Evolutionary conservation across 164 flowering plant species (phyloP).

Genomic region (Nymphaea colorata): DNA sequence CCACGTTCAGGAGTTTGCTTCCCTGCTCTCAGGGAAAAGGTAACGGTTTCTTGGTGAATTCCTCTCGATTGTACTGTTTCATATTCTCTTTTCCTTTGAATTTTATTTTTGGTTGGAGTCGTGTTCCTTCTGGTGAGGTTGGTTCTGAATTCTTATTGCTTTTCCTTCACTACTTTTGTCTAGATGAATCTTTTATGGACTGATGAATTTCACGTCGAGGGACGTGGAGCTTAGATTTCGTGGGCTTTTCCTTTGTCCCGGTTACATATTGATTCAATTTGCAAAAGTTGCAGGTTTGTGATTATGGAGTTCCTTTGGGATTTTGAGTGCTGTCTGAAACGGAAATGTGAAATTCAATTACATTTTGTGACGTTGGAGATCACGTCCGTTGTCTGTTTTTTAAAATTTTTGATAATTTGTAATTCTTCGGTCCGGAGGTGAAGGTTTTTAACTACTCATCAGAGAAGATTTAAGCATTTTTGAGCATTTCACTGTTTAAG

Average conservation of each 20-base stretch:
- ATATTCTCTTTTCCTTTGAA: not conserved
- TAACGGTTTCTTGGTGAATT: not conserved
- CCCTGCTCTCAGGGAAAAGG: not conserved
- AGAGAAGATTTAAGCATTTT: too few species aligned
- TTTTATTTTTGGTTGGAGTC: not conserved
- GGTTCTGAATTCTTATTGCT: not conserved
- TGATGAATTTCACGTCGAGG: not conserved
- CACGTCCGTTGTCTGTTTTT: too few species aligned
- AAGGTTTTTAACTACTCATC: too few species aligned
- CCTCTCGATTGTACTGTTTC: not conserved
- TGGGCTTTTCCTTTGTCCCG: too few species aligned
- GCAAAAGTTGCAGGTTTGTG: too few species aligned
- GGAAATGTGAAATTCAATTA: too few species aligned
- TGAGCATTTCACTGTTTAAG: not conserved
- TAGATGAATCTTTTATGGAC: not conserved
- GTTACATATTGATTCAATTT: too few species aligned
- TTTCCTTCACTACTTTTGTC: not conserved
- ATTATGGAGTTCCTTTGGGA: too few species aligned
- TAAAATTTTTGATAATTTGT: too few species aligned
- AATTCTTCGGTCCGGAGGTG: too few species aligned
- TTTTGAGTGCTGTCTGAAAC: too few species aligned
- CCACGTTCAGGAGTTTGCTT: not conserved
- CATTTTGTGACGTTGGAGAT: too few species aligned
- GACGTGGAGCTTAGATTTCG: not conserved
- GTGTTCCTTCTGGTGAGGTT: not conserved